Evolutionary conservation across 2,329 filamentous ascomycete genomes (phyloP).

Genomic region (Chrysoporthe austroafricana): DNA sequence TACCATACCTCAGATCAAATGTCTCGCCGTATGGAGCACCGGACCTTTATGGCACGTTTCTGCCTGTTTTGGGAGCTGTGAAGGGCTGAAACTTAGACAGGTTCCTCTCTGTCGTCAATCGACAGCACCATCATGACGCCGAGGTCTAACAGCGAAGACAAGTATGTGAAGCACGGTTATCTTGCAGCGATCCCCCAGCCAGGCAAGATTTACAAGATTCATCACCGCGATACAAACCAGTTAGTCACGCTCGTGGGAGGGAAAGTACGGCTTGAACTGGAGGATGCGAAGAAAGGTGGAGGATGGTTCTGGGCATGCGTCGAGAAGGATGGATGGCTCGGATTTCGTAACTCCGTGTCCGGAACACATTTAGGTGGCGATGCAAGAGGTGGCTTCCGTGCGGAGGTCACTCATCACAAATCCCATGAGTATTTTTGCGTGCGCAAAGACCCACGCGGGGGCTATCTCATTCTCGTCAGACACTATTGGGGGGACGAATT

Average conservation of each 20-base stretch:
- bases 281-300: background rate
- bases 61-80: background rate
- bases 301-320: conserved; percentile 20
- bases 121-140: too few relatives aligned
- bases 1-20: background rate
- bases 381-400: background rate
- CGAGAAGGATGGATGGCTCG: conserved; percentile 8
- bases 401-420: background rate
- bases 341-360: conserved; percentile 17
- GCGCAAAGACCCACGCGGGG: background rate
- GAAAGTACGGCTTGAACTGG: background rate
- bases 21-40: background rate
- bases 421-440: background rate
- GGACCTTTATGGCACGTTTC: background rate
- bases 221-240: background rate
- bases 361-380: background rate
- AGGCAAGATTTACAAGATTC: conserved; percentile 8
- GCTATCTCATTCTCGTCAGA: background rate
- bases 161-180: too few relatives aligned
- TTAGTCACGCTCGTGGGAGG: conserved; percentile 12
- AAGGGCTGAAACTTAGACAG: too few relatives aligned
- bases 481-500: background rate
- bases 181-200: background rate
- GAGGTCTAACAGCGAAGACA: too few relatives aligned
- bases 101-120: too few relatives aligned